Percentiles rank a stretch among this genome's conserved stretches.
phyloP scores from a whole-genome alignment of 2,329 filamentous ascomycete genomes.

The Colletotrichum tropicicola region DNA sequence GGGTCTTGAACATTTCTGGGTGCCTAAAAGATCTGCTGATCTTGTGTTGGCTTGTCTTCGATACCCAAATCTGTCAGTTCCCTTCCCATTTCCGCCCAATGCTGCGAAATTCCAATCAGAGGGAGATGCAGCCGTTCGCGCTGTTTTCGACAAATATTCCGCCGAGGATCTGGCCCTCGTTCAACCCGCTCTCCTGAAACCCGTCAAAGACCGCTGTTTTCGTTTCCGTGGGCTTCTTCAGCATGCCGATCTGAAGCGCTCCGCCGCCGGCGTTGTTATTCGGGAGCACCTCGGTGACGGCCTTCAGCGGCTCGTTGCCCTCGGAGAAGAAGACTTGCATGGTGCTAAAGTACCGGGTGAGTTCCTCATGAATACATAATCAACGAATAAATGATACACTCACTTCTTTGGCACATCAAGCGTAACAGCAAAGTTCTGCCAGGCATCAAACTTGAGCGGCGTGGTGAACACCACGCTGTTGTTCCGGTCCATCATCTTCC shows the following conservation, averaged over 20 bases:
- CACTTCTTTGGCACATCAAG: conserved; percentile 66
- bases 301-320: conserved; percentile 51
- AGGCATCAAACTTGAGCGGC: conserved; percentile 56
- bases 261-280: conserved; percentile 66
- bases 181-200: conserved; percentile 54
- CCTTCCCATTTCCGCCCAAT: neutral
- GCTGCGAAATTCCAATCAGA: neutral
- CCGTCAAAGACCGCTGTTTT: conserved; percentile 56
- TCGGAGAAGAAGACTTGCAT: conserved; percentile 66
- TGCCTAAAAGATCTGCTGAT: too few species aligned
- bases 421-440: conserved; percentile 71
- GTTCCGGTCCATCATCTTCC: conserved; percentile 57
- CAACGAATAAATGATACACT: conserved; percentile 31
- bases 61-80: too few species aligned
- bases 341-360: conserved; percentile 49
- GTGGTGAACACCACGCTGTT: conserved; percentile 60
- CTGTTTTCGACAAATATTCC: conserved; percentile 63
- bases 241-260: conserved; percentile 68
- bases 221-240: conserved; percentile 65
- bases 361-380: neutral
- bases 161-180: conserved; percentile 61
- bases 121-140: conserved; percentile 29
- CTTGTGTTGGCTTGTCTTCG: too few species aligned
- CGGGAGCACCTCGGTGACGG: conserved; percentile 52
- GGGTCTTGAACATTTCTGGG: too few species aligned